A percentile compares a stretch with the other conserved stretches of the same genome.
Evolutionary conservation across 805 yeast genomes (phyloP).

Genomic region (Saccharomycopsis guyanensis): DNA sequence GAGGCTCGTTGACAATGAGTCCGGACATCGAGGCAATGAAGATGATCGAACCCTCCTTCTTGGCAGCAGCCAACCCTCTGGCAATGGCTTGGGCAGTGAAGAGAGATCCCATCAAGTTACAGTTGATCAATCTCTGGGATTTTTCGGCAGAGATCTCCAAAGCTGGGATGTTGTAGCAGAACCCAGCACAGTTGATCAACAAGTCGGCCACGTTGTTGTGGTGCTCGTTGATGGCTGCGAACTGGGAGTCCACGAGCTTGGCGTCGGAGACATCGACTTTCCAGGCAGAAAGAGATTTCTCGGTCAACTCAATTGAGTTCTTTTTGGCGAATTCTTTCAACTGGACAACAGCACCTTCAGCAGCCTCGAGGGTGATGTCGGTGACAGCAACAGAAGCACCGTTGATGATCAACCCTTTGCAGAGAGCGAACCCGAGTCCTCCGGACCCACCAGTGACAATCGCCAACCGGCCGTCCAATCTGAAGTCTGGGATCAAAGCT

Average conservation of each 20-base stretch:
- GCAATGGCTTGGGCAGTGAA: slow-evolving; percentile 72
- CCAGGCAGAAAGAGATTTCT: slow-evolving; percentile 45
- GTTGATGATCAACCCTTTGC: slow-evolving; percentile 62
- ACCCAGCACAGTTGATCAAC: slow-evolving; percentile 76
- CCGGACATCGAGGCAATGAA: slow-evolving; percentile 79
- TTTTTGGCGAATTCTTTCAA: slow-evolving; percentile 44
- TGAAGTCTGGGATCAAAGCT: slow-evolving; percentile 52
- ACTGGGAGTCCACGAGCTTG: slow-evolving; percentile 46
- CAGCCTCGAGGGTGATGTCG: slow-evolving; percentile 57
- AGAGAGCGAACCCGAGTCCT: slow-evolving; percentile 58
- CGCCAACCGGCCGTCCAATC: slow-evolving; percentile 65
- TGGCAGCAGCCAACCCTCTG: slow-evolving; percentile 49
- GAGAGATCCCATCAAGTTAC: slow-evolving; percentile 66
- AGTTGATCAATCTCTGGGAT: slow-evolving; percentile 62
- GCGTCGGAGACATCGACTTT: slow-evolving; percentile 68
- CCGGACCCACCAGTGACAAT: slow-evolving; percentile 80
- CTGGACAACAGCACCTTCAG: slow-evolving; percentile 38
- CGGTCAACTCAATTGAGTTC: slow-evolving; percentile 28
- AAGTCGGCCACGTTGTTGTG: slow-evolving; percentile 57
- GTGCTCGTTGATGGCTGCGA: slow-evolving; percentile 45
- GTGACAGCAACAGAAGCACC: slow-evolving; percentile 72
- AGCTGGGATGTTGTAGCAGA: slow-evolving; percentile 74
- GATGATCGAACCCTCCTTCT: slow-evolving; percentile 51
- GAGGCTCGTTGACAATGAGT: slow-evolving; percentile 69
- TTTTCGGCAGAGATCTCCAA: slow-evolving; percentile 66